phyloP scores from a whole-genome alignment of 2,329 filamentous ascomycete species.

The Ceratocystis ficicola region DNA sequence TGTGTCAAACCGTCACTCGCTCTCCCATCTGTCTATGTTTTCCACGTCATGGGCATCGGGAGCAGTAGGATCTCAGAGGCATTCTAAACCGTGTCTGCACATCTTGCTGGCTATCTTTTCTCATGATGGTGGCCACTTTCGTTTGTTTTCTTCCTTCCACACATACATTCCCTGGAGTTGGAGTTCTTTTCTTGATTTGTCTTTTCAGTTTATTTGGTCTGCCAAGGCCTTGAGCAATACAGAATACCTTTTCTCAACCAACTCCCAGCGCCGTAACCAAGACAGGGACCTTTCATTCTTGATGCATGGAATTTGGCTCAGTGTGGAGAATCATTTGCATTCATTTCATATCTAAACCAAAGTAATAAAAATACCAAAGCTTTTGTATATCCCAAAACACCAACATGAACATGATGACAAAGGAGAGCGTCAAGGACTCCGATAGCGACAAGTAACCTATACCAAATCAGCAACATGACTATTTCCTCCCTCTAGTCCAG shows the following conservation, averaged over 20 bases:
- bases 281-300: neutral
- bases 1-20: neutral
- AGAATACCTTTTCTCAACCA: conserved; percentile 10
- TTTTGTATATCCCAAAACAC: conserved; percentile 21
- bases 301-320: neutral
- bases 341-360: conserved; percentile 9
- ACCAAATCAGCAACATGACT: neutral
- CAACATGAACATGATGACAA: conserved; percentile 6
- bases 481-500: neutral
- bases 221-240: conserved; percentile 21
- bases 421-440: neutral
- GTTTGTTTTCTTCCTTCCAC: conserved; percentile 14
- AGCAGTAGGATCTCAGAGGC: neutral
- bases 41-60: neutral
- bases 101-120: conserved; percentile 1
- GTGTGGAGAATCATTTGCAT: neutral
- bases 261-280: neutral
- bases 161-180: conserved; percentile 21
- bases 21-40: neutral
- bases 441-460: conserved; percentile 1
- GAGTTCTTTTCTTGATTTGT: conserved; percentile 20
- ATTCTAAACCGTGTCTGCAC: neutral
- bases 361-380: neutral
- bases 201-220: conserved; percentile 21
- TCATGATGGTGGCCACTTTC: conserved; percentile 7